A percentile compares a stretch with the other conserved stretches of the same genome.
Evolutionary conservation across 139 green algal genomes (phyloP).

Genomic region (Pseudopediastrum boryanum): DNA sequence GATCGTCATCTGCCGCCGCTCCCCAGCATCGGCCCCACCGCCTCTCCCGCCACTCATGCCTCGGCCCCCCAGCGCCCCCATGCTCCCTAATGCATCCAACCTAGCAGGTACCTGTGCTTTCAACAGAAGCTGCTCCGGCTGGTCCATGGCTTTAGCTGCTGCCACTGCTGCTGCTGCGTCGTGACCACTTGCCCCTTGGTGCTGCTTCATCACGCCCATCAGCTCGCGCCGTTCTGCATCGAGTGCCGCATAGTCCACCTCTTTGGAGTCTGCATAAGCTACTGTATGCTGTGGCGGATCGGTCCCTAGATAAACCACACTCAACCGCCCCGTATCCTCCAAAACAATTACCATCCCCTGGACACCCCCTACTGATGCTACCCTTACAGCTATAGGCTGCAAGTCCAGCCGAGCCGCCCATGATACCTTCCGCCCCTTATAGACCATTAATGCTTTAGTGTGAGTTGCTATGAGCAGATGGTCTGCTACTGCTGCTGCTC

Average conservation of each 20-base stretch:
- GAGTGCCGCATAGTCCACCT: constrained; percentile 76
- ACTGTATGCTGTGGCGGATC: constrained; percentile 45
- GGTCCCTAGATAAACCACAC: constrained; percentile 65
- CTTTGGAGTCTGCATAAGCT: constrained; percentile 27
- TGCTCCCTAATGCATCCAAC: constrained; percentile 7
- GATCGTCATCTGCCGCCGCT: constrained; percentile 26
- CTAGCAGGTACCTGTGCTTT: constrained; percentile 52
- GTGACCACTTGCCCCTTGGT: not conserved
- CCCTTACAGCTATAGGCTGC: constrained; percentile 53
- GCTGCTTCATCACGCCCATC: constrained; percentile 53
- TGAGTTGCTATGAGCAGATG: constrained; percentile 67
- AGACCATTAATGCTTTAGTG: constrained; percentile 63
- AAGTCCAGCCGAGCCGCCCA: constrained; percentile 62
- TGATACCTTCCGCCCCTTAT: constrained; percentile 42
- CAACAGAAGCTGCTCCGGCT: constrained; percentile 50
- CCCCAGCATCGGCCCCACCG: not conserved
- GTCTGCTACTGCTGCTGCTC: constrained; percentile 26
- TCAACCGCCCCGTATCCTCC: constrained; percentile 42
- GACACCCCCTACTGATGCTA: constrained; percentile 45
- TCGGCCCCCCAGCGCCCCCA: not conserved
- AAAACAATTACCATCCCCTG: constrained; percentile 55
- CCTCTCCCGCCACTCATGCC: not conserved
- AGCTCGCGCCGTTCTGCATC: constrained; percentile 61
- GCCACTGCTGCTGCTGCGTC: not conserved
- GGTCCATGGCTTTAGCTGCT: not conserved